Evolutionary conservation across 345 rosid species (phyloP).

Genomic region (Syzygium aqueum): DNA sequence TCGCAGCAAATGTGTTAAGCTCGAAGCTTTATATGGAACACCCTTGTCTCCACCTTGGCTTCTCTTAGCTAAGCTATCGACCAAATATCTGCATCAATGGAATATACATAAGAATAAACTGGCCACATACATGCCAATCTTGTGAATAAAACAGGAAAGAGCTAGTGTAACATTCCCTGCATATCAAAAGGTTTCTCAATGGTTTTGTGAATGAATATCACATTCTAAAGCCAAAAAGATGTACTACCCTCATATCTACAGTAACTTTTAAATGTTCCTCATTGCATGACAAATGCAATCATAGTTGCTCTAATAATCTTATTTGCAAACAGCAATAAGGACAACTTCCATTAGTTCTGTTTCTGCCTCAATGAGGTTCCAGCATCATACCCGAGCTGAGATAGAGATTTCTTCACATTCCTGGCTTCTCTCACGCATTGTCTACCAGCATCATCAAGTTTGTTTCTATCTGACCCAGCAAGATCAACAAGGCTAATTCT

Average conservation of each 20-base stretch:
- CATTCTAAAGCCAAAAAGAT: neutral
- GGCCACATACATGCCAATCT: neutral
- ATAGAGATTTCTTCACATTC: constrained; percentile 71
- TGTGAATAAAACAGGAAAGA: neutral
- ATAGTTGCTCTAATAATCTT: neutral
- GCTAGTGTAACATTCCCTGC: neutral
- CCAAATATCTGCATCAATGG: constrained; percentile 54
- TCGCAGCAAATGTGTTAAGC: constrained; percentile 72
- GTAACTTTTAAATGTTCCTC: neutral
- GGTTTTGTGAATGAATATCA: neutral
- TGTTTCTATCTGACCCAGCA: constrained; percentile 74
- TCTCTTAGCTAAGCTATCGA: constrained; percentile 46
- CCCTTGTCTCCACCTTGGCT: constrained; percentile 31
- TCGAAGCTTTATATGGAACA: constrained; percentile 42
- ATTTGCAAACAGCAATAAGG: neutral
- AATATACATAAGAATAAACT: neutral
- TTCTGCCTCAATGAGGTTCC: neutral
- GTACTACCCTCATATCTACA: neutral
- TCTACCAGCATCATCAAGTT: constrained; percentile 52
- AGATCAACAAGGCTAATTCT: constrained; percentile 85
- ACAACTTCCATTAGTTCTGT: neutral
- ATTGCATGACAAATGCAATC: neutral
- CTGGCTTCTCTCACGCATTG: constrained; percentile 61
- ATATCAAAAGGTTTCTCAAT: neutral
- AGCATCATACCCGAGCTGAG: constrained; percentile 75